These are phyloP conservation scores for Huntiella bhutanensis DNA, from an alignment of 2,329 filamentous ascomycete genomes.

Conservation along the genomic window DNA sequence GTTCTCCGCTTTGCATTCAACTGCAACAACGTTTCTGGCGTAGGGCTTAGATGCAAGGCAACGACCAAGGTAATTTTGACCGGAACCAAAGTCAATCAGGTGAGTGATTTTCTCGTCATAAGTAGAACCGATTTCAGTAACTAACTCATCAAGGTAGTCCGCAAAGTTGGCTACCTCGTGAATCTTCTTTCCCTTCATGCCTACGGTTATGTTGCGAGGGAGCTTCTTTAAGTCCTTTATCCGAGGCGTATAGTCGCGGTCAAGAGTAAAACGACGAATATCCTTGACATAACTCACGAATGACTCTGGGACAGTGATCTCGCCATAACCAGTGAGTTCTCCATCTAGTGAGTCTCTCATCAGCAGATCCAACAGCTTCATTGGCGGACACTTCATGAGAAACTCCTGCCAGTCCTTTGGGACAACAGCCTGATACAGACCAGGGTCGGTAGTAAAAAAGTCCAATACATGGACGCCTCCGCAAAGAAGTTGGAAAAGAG, in stretches of 20 bases:
- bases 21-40: slow-evolving; percentile 70
- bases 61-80: slow-evolving; percentile 87
- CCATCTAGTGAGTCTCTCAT: slow-evolving; percentile 53
- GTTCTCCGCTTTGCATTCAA: slow-evolving; percentile 74
- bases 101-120: slow-evolving; percentile 52
- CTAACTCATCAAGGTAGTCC: slow-evolving; percentile 52
- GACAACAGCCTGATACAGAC: slow-evolving; percentile 60
- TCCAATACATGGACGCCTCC: slow-evolving; percentile 95
- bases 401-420: slow-evolving; percentile 68
- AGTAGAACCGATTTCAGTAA: slow-evolving; percentile 35
- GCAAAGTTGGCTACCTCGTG: slow-evolving; percentile 89
- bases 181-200: slow-evolving; percentile 91
- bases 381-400: slow-evolving; percentile 50
- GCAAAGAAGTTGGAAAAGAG: slow-evolving; percentile 71
- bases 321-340: slow-evolving; percentile 5
- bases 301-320: slow-evolving; percentile 27
- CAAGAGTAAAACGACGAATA: slow-evolving; percentile 50
- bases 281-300: slow-evolving; percentile 54
- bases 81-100: slow-evolving; percentile 88
- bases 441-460: slow-evolving; percentile 74
- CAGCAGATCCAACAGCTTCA: slow-evolving; percentile 61
- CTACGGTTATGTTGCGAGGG: slow-evolving; percentile 55
- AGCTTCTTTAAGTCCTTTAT: slow-evolving; percentile 34
- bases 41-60: slow-evolving; percentile 73
- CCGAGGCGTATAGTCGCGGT: slow-evolving; percentile 35